phyloP scores from a whole-genome alignment of 257 asterid genomes.

The Cruciata laevipes region DNA sequence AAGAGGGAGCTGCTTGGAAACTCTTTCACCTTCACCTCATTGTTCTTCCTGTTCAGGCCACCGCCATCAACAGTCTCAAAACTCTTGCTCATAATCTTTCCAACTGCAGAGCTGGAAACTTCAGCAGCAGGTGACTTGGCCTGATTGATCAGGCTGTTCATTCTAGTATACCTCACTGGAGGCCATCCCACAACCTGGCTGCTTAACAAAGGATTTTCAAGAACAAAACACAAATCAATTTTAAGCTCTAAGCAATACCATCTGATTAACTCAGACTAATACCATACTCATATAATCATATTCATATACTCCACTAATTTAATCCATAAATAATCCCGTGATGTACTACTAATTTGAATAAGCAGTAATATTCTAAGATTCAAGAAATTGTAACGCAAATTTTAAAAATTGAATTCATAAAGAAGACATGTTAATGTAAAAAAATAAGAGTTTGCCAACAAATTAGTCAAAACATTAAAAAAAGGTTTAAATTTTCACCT shows the following conservation, averaged over 20 bases:
- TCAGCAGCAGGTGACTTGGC: slow-evolving; percentile 23
- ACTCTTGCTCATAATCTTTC: slow-evolving; percentile 33
- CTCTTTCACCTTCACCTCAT: slow-evolving; percentile 30
- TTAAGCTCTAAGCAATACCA: neutral
- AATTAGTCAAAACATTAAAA: too few species aligned
- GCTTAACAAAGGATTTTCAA: slow-evolving; percentile 13
- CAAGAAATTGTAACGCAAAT: too few species aligned
- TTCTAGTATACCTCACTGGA: slow-evolving; percentile 37
- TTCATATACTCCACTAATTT: neutral
- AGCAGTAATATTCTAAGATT: too few species aligned
- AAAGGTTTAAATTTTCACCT: slow-evolving; percentile 26
- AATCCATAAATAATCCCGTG: too few species aligned
- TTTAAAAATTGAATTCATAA: too few species aligned
- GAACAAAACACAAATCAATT: neutral
- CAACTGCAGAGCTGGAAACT: slow-evolving; percentile 25
- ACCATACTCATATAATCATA: neutral
- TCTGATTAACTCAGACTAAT: too few species aligned
- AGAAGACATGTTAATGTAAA: too few species aligned
- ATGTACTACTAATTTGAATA: too few species aligned
- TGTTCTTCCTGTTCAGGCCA: slow-evolving; percentile 20
- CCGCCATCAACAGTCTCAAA: slow-evolving; percentile 17
- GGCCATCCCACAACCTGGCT: slow-evolving; percentile 61
- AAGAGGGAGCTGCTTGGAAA: slow-evolving; percentile 41
- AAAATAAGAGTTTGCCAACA: neutral
- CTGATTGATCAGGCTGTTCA: slow-evolving; percentile 36